Conservation (phyloP, 116 monocot species). For the Thalassia testudinum region DNA sequence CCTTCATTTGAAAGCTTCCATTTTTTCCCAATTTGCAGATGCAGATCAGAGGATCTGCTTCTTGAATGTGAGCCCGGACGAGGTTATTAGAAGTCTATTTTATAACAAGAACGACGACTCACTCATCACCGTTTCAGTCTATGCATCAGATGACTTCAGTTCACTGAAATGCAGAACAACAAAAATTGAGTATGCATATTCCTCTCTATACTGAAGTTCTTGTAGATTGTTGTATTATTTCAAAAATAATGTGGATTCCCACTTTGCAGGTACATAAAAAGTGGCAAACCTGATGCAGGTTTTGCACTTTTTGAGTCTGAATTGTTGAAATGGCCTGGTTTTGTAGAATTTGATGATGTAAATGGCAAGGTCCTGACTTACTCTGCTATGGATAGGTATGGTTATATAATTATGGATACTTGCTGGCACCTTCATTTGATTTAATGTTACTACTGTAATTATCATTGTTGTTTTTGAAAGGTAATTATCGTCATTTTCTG, state of each 20-base stretch:
- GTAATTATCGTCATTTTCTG: background rate
- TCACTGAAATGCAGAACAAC: slow-evolving; percentile 61
- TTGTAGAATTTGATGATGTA: slow-evolving; percentile 89
- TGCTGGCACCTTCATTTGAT: too few species aligned
- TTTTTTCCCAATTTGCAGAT: slow-evolving; percentile 22
- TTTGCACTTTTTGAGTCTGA: slow-evolving; percentile 78
- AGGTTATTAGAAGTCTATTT: slow-evolving; percentile 95
- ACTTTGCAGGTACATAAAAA: slow-evolving; percentile 48
- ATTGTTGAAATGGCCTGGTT: slow-evolving; percentile 81
- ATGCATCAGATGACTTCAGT: slow-evolving; percentile 92
- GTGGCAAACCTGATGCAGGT: slow-evolving; percentile 61
- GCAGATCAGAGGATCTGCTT: slow-evolving; percentile 76
- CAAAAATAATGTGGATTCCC: background rate
- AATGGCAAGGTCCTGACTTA: slow-evolving; percentile 79
- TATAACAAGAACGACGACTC: slow-evolving; percentile 99
- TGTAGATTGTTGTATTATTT: background rate
- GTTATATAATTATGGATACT: too few species aligned
- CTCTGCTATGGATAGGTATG: slow-evolving; percentile 73
- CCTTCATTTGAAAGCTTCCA: background rate
- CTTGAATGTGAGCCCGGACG: slow-evolving; percentile 89
- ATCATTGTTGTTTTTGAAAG: background rate
- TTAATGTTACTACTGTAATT: background rate
- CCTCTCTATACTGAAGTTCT: background rate
- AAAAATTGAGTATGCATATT: slow-evolving; percentile 65
- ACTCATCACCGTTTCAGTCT: slow-evolving; percentile 95